Evolutionary conservation across 2,329 filamentous ascomycete genomes (phyloP), one percentile per base, ranked within the genome.

Genomic region (Botrytis elliptica): DNA sequence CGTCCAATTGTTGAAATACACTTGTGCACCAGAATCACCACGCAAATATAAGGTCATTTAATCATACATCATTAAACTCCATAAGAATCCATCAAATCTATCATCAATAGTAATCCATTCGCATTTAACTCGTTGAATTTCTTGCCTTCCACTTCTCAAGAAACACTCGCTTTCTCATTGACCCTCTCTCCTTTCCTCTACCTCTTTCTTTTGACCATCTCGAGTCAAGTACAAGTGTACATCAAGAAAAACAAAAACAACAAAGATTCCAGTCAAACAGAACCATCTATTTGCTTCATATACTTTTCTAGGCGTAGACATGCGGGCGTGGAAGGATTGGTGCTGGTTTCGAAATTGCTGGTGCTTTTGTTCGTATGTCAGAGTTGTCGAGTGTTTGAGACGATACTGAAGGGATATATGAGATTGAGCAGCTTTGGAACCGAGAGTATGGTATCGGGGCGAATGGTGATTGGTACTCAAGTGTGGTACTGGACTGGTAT

Each of bases 301-400:
- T 2, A 62, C 36, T 62, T 62, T 62, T n/a, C 59, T 25, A 25
- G 36, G 33, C 7, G 4, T 16, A 62, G 36, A 62, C 5, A 62
- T 9, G 36, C 36, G 36, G 36, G 12, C 3, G 22, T 40, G 22
- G 10, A 40, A 40, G 9, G 36, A 40, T 9, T n/a, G 59, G 5
- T 8, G 59, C n/a, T 16, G n/a, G 7, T 29, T 57, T n/a, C 33
- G 59, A 38, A 10, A 36, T 62, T 25, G 59, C 22, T 62, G 36
- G 59, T 62, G 59, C 36, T 40, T 62, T 62, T 62, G 59, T 62
- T 62, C 33, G 59, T 62, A 62, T 22, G 59, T 62, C 4, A 62
- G 22, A 36, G 36, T 62, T 40, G 59, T 38, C 22, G 59, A 62
- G 22, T 38, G 59, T 62, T 62, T 62, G 22, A 25, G 12, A 40